These are phyloP conservation scores for Scutellaria minor DNA, from an alignment of 257 asterid species.

Conservation along the genomic window DNA sequence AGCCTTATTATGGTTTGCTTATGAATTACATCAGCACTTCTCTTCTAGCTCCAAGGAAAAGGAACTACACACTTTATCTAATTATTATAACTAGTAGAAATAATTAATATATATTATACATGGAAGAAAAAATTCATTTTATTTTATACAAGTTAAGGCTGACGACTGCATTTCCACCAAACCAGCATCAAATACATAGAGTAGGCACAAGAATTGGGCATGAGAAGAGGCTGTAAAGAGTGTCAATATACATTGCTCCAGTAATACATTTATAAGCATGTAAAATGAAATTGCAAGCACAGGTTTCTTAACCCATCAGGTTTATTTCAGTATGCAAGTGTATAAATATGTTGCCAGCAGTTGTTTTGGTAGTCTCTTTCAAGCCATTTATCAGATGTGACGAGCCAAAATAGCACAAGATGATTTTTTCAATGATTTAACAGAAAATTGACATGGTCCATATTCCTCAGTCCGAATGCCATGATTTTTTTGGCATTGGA, in stretches of 20 bases:
- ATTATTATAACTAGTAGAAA: not conserved
- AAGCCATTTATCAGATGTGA: slow-evolving; percentile 13
- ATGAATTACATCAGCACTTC: not conserved
- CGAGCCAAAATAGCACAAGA: not conserved
- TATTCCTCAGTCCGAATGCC: not conserved
- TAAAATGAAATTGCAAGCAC: not conserved
- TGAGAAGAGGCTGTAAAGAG: not conserved
- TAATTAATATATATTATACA: not conserved
- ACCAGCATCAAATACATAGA: not conserved
- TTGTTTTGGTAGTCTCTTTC: slow-evolving; percentile 8
- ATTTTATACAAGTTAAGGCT: not conserved
- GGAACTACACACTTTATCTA: not conserved
- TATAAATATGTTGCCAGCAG: not conserved
- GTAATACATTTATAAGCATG: not conserved
- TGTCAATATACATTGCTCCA: not conserved
- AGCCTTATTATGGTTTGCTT: not conserved
- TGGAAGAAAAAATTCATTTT: not conserved
- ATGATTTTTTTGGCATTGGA: not conserved
- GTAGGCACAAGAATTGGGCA: not conserved
- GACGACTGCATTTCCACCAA: not conserved
- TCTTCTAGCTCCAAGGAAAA: not conserved
- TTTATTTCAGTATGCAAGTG: not conserved
- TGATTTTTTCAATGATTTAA: slow-evolving; percentile 5
- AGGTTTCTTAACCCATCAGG: not conserved
- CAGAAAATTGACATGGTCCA: not conserved